Base-by-base conservation (phyloP, 306 rosid species). In the Cucumis cinereus region DNA sequence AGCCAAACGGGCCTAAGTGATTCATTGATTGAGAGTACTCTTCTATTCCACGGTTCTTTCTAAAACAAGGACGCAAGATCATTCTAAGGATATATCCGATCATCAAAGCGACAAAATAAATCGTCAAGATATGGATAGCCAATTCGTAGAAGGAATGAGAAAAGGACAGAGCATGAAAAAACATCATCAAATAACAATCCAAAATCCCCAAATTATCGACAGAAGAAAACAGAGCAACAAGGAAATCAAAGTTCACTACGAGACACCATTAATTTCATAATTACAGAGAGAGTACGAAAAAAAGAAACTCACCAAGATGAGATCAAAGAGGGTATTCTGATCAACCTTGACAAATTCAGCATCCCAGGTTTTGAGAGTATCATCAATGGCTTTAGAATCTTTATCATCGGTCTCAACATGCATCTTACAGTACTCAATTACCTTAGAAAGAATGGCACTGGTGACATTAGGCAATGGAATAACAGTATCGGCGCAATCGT, bases 401-500 rank as follows among this genome's bases (percentile, higher is more conserved):
- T 33, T 60, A 30, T 10, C 73, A 10, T 20, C 23, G 7, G 74
- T 26, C 75, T 81, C 77, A 24, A 54, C 82, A 30, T 83, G 87
- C 60, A 68, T 78, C 62, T 30, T 58, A 75, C 82, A 80, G 30
- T 76, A 85, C 56, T 80, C 82, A 5, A 88, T 45, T 14, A 88
- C 67, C 79, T 54, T 78, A 5, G 81, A 26, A 4, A 88, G 81
- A 57, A 81, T 74, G 9, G 7, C 2, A 49, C 80, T 11, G 8
- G 35, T 23, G 9, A 87, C 84, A 14, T 77, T 72, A 1, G 75
- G 64, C 62, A 83, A 5, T 10, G 83, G 87, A 8, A 85, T 75
- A 14, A 24, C 79, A 38, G 14, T 20, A 1, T 45, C 68, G 7
- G 20, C 61, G 17, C 81, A 75, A 12, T 16, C 70, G 8, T 72